These are phyloP conservation scores for Pseudoturritis turrita DNA, from an alignment of 345 rosid species.

Conservation along the genomic window DNA sequence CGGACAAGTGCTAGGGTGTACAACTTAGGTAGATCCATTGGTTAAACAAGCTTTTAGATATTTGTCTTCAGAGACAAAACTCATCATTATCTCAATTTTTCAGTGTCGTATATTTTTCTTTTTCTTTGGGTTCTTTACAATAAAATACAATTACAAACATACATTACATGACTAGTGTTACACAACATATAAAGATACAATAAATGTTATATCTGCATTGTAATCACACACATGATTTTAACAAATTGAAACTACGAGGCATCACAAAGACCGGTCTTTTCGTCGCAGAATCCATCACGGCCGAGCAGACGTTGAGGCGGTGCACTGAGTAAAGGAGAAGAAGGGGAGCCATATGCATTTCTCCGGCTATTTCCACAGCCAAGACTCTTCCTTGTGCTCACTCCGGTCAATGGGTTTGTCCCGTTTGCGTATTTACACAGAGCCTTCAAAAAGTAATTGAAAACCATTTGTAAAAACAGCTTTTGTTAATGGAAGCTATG, in stretches of 20 bases:
- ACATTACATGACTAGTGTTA: background rate
- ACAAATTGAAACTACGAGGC: conserved; percentile 30
- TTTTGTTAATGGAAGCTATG: background rate
- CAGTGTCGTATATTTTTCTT: background rate
- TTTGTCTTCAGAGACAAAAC: background rate
- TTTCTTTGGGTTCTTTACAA: background rate
- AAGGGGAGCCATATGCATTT: conserved; percentile 81
- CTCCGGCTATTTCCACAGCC: conserved; percentile 83
- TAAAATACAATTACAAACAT: background rate
- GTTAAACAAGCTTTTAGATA: background rate
- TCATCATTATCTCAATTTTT: background rate
- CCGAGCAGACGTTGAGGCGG: conserved; percentile 77
- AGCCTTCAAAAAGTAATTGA: conserved; percentile 41
- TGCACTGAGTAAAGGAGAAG: conserved; percentile 83
- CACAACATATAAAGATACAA: conserved; percentile 6
- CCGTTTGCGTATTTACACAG: conserved; percentile 93
- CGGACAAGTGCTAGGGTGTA: background rate
- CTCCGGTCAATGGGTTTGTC: conserved; percentile 77
- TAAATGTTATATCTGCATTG: background rate
- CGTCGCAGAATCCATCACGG: conserved; percentile 85
- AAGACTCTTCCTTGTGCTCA: conserved; percentile 72
- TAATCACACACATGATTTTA: background rate
- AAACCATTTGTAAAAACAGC: background rate
- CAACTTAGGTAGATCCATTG: background rate
- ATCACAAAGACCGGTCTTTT: conserved; percentile 69